Base-by-base conservation (phyloP, 352 stramenopile species). In the Pilasporangium apinafurcum region DNA sequence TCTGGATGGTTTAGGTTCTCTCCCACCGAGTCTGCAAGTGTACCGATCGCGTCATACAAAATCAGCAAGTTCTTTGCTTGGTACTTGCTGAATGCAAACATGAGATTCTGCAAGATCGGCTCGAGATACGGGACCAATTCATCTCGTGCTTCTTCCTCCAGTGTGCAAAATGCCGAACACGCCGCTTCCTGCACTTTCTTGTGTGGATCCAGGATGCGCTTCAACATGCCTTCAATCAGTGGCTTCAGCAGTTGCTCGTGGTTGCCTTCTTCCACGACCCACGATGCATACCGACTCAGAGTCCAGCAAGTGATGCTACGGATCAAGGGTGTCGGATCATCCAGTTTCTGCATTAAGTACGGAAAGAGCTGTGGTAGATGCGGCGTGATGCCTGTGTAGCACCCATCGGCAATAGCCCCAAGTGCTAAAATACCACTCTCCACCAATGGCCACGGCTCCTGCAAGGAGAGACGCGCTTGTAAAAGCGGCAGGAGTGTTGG, bases 231-330 rank as follows among this genome's bases (percentile, higher is more conserved):
- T 45, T 97, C 74, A 1, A 95, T 67, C 1, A 93, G 62, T 28
- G 83, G 80, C 35, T 76, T 65, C 20, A 94, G 65, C 16, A 89
- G 53, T 33, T 47, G 31, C 16, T 92, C 87, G 40, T 83, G 83
- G 54, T 97, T 78, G 33, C 85, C 68, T 53, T 97, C 87, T 45
- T 96, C 85, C 9, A 97, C 86, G 0, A 89, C 84, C 92, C 92
- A 98, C 39, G 73, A 73, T 9, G 73, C 72, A 63, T 98, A 98
- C 20, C 92, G 70, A 24, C 85, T 94, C 16, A 98, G 59, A 24
- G 92, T 97, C 94, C 94, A 98, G 51, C 89, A 96, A 43, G 89
- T 92, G 62, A 97, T 98, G 60, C 82, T 95, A 36, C 89, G 80
- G 37, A 98, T 83, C 36, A 98, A 80, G 21, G 94, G 92, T 28